Conservation (phyloP, 345 rosid genomes). For the Murraya koenigii region DNA sequence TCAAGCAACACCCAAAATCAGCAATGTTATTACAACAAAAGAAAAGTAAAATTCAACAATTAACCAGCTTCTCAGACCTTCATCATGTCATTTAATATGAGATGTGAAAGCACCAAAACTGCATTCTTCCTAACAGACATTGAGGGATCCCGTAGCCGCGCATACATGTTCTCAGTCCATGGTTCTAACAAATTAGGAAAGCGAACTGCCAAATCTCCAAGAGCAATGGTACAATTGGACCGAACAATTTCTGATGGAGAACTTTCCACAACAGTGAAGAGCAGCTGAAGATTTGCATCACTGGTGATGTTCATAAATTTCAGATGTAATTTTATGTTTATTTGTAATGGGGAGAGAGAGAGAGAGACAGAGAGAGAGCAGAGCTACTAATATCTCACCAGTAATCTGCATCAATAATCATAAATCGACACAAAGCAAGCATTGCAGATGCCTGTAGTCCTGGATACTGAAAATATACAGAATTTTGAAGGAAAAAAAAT, state of each 20-base stretch:
- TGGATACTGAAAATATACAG: slow-evolving; percentile 54
- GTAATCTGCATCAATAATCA: slow-evolving; percentile 85
- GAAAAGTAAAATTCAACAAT: slow-evolving; percentile 13
- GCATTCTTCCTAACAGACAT: slow-evolving; percentile 93
- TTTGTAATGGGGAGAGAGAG: not conserved
- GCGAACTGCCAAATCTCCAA: slow-evolving; percentile 96
- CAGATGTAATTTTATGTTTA: slow-evolving; percentile 12
- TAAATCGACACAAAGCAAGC: slow-evolving; percentile 92
- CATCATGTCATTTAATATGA: slow-evolving; percentile 99
- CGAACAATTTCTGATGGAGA: slow-evolving; percentile 92
- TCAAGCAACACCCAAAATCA: slow-evolving; percentile 30
- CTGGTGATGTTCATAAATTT: slow-evolving; percentile 47
- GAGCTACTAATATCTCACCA: slow-evolving; percentile 45
- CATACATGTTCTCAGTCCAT: slow-evolving; percentile 96
- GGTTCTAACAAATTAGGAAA: slow-evolving; percentile 95
- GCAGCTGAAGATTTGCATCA: slow-evolving; percentile 92
- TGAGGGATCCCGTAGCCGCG: slow-evolving; percentile 70
- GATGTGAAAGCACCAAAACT: slow-evolving; percentile 96
- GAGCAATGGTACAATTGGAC: slow-evolving; percentile 91
- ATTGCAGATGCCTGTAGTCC: slow-evolving; percentile 89
- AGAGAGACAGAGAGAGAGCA: slow-evolving; percentile 14
- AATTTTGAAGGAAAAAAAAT: not conserved
- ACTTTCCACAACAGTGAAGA: slow-evolving; percentile 92
- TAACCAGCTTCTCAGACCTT: slow-evolving; percentile 50
- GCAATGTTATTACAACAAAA: slow-evolving; percentile 15